Conservation (phyloP, 2,329 filamentous ascomycete genomes). For the Cladosporium velox region DNA sequence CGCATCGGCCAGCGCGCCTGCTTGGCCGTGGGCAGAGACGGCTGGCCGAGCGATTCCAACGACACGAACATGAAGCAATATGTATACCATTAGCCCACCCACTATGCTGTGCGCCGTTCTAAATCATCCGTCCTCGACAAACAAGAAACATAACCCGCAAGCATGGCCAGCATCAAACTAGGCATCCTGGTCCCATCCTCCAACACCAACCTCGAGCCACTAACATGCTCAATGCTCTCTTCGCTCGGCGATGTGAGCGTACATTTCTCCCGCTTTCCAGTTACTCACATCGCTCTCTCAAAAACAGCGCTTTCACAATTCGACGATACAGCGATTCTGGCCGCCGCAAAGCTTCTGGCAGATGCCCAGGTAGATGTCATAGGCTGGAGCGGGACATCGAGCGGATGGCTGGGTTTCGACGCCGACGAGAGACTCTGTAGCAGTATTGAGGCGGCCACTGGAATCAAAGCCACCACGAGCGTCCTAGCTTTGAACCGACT, state of each 20-base stretch:
- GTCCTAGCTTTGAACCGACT: constrained; percentile 45
- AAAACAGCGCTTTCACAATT: constrained; percentile 39
- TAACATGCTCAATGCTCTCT: constrained; percentile 43
- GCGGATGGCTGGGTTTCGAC: constrained; percentile 29
- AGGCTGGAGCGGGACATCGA: constrained; percentile 37
- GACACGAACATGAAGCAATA: neutral
- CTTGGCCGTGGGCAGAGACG: neutral
- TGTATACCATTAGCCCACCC: neutral
- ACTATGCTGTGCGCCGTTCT: neutral
- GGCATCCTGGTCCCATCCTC: constrained; percentile 50
- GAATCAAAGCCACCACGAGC: constrained; percentile 46
- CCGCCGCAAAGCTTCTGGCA: constrained; percentile 34
- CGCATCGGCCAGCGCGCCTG: neutral
- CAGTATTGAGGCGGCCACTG: constrained; percentile 41
- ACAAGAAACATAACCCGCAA: neutral
- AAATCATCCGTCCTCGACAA: neutral
- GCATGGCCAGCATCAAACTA: constrained; percentile 29
- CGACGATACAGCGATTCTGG: constrained; percentile 33
- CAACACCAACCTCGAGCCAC: constrained; percentile 48
- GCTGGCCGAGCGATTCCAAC: neutral
- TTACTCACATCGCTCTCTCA: constrained; percentile 44
- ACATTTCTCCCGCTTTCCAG: constrained; percentile 48
- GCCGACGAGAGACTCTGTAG: constrained; percentile 44
- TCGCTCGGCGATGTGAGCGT: constrained; percentile 40
- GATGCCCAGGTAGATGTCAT: constrained; percentile 37